Evolutionary conservation across 768 basidiomycete species (phyloP).

Genomic region (Calocybe cyanea): DNA sequence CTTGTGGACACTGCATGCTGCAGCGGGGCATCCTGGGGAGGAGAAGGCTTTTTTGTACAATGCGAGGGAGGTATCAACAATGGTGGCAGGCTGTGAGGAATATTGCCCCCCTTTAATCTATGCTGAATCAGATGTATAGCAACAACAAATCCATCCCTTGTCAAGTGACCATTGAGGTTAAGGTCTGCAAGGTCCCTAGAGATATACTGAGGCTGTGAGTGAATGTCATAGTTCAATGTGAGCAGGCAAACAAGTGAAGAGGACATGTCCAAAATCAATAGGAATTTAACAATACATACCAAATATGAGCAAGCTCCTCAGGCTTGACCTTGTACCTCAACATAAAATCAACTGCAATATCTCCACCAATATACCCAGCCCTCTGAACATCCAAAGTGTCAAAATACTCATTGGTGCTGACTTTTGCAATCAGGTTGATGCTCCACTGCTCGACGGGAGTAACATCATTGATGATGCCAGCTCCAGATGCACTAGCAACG

Average conservation of each 20-base stretch:
- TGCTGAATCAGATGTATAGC: conserved; percentile 33
- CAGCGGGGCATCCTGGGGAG: conserved; percentile 1
- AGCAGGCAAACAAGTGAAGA: background rate
- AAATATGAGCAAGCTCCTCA: conserved; percentile 33
- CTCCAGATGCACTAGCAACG: background rate
- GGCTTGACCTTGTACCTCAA: conserved; percentile 26
- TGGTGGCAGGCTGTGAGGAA: conserved; percentile 29
- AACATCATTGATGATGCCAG: background rate
- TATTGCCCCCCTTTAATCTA: conserved; percentile 25
- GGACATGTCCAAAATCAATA: background rate
- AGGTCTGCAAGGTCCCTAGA: conserved; percentile 32
- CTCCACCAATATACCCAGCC: conserved; percentile 29
- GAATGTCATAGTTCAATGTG: too few relatives aligned
- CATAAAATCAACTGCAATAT: conserved; percentile 30
- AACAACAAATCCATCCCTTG: conserved; percentile 34
- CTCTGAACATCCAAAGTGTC: conserved; percentile 24
- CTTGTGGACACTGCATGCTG: conserved; percentile 1
- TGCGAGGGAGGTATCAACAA: conserved; percentile 29
- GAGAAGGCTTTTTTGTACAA: conserved; percentile 5
- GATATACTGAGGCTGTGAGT: background rate
- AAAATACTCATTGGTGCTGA: conserved; percentile 28
- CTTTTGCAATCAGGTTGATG: conserved; percentile 24
- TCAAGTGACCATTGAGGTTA: conserved; percentile 29
- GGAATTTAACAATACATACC: too few relatives aligned
- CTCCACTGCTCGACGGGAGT: conserved; percentile 20